Base-by-base conservation (phyloP, 1,284 basidiomycete species). In the Anthracocystis panici-leucophaei region DNA sequence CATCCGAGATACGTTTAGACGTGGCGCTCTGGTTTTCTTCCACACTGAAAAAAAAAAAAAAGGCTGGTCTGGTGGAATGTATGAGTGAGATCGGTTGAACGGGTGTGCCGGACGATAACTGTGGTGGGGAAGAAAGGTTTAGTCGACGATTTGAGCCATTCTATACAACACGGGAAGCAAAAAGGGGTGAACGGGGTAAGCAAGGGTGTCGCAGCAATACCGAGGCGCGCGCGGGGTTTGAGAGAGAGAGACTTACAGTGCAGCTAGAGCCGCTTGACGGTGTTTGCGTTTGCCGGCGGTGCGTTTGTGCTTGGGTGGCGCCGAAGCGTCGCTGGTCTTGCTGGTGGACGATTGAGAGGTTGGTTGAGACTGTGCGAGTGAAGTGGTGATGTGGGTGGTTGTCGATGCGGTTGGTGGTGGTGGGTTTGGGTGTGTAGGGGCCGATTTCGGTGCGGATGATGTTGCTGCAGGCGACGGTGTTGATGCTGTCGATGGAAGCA, bases 81-180 rank as follows among this genome's bases (percentile, higher is more conserved):
- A 31, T 38, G 14, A 3, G 35, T 16, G 35, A 2, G 35, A 16
- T 38, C 27, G 21, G 1, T 45, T 23, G 42, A 20, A 20, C 2
- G 5, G 20, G 8, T 11, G 1, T 12, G 42, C 12, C 6, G 25
- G 25, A 27, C 3, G 3, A 46, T 12, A 8, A 12, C 4, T 11
- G 18, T 16, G 16, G 21, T 25, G 44, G 25, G 20, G 21, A n/a
- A 29, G 14, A 14, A 38, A 7, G 1, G 11, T n/a, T 45, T 20
- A 68, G 25, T 68, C 65, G 55, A 68, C 31, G 53, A 69, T 64
- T n/a, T 59, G 57, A 0, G 67, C 67, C 57, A 64, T 69, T 3
- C 67, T 69, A 23, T 20, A 8, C 6, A 12, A 6, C 8, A 33
- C 7, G 33, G 2, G 8, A 33, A 11, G 33, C 33, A 11, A 11